Base-by-base conservation (phyloP, 176 grass and related monocot genomes). In the Rhynchospora breviuscula region DNA sequence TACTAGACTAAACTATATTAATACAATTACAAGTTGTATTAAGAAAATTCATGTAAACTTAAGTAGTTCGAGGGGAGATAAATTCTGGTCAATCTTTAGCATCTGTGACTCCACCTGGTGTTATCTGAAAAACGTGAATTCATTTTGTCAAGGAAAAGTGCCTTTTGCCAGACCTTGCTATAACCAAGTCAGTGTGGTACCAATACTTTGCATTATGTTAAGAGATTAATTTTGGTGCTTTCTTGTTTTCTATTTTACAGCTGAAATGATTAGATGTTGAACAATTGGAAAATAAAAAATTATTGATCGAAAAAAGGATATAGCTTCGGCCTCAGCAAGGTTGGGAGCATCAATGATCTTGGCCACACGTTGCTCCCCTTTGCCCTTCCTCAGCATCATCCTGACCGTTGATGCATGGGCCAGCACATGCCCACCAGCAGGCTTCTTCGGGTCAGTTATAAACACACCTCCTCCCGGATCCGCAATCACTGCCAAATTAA, bases 301-400 rank as follows among this genome's bases (percentile, higher is more conserved):
- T 88, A 71, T 81, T 25, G 9, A 86, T 67, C 29, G 23, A 58
- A 63, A 69, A 81, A 90, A 94, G 92, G 89, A 94, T 98, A 90
- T 93, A 52, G 95, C 92, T 98, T 98, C 95, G 59, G 85, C 92
- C 68, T 98, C 90, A 31, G 89, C 87, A 79, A 98, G 89, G 85
- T 95, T 98, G 70, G 95, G 92, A 56, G 95, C 95, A 78, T 95
- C 95, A 79, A 93, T 93, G 79, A 98, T 87, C 89, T 94, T 95
- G 92, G 90, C 94, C 51, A 91, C 90, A 65, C 92, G 89, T 56
- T 93, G 95, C 80, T 98, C 92, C 13, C 95, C 95, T 88, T 98
- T 98, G 79, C 95, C 90, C 90, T 98, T 93, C 82, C 95, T 91
- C 84, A 91, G 90, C 90, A 94, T 93, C 87, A 94, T 64, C 66